Percentiles rank a stretch among this genome's conserved stretches.
phyloP scores from a whole-genome alignment of 2,329 filamentous ascomycete genomes.

The Penicillium polonicum region DNA sequence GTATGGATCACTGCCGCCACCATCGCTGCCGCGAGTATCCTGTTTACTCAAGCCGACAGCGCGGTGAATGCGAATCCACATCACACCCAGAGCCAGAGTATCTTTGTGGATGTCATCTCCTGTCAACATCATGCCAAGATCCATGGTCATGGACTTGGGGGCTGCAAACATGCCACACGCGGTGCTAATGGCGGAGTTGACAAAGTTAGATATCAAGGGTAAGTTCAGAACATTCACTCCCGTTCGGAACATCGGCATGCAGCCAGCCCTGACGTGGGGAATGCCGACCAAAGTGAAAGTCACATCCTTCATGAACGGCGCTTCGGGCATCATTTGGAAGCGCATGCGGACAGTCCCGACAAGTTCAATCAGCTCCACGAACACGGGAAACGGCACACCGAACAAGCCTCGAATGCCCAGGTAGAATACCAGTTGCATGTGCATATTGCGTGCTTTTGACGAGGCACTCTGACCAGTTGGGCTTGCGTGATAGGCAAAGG shows the following conservation, averaged over 20 bases:
- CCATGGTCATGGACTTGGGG: conserved; percentile 89
- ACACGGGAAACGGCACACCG: conserved; percentile 82
- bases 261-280: conserved; percentile 84
- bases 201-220: conserved; percentile 91
- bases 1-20: conserved; percentile 91
- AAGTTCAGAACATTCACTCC: conserved; percentile 90
- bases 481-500: conserved; percentile 86
- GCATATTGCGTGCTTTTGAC: conserved; percentile 89
- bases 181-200: conserved; percentile 89
- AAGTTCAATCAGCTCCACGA: conserved; percentile 85
- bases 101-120: conserved; percentile 90
- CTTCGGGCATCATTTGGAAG: conserved; percentile 81
- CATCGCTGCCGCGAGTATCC: conserved; percentile 74
- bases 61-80: conserved; percentile 89
- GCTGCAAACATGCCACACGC: conserved; percentile 90
- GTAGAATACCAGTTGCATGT: conserved; percentile 94
- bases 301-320: conserved; percentile 86
- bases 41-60: conserved; percentile 88
- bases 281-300: conserved; percentile 94
- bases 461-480: conserved; percentile 69
- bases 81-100: conserved; percentile 77
- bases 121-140: conserved; percentile 84
- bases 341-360: conserved; percentile 83
- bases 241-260: conserved; percentile 86
- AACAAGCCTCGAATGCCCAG: conserved; percentile 86